A percentile compares a stretch with the other conserved stretches of the same genome.
These are phyloP conservation scores for Pelargonium myrrhifolium DNA, from an alignment of 441 rosid genomes.

Conservation along the genomic window DNA sequence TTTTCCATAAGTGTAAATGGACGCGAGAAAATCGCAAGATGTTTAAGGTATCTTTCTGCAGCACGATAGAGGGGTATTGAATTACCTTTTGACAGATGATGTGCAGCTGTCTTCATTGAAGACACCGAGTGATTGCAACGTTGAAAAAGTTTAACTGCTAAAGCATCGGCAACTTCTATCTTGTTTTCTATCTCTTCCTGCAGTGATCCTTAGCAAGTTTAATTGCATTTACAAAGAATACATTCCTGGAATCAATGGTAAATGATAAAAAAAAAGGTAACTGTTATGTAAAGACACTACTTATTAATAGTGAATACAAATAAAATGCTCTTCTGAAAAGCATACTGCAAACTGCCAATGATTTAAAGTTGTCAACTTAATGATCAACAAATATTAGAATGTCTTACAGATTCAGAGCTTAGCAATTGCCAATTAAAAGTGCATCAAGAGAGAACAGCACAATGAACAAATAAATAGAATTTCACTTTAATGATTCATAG, in stretches of 20 bases:
- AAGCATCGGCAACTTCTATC: conserved; percentile 88
- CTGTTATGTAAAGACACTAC: neutral
- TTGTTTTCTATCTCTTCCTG: conserved; percentile 91
- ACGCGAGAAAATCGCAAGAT: neutral
- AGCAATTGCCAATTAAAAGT: neutral
- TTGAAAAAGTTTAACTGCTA: conserved; percentile 77
- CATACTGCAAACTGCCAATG: neutral
- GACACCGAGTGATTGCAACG: conserved; percentile 68
- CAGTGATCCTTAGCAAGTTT: conserved; percentile 20
- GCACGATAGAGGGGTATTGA: neutral
- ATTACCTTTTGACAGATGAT: conserved; percentile 76
- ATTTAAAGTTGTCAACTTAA: neutral
- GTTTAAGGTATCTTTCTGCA: neutral
- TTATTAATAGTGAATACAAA: neutral
- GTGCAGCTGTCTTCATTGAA: conserved; percentile 67
- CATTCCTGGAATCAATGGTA: conserved; percentile 7
- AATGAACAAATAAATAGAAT: neutral
- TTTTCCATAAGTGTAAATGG: neutral
- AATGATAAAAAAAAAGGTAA: conserved; percentile 6
- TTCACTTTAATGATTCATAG: neutral
- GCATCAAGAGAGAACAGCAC: neutral
- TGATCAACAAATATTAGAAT: neutral
- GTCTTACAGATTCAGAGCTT: neutral
- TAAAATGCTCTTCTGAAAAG: neutral
- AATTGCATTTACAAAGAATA: conserved; percentile 8